A percentile compares a stretch with the other conserved stretches of the same genome.
Conservation (phyloP, 176 grass and related monocot genomes). For the Lolium multiflorum region DNA sequence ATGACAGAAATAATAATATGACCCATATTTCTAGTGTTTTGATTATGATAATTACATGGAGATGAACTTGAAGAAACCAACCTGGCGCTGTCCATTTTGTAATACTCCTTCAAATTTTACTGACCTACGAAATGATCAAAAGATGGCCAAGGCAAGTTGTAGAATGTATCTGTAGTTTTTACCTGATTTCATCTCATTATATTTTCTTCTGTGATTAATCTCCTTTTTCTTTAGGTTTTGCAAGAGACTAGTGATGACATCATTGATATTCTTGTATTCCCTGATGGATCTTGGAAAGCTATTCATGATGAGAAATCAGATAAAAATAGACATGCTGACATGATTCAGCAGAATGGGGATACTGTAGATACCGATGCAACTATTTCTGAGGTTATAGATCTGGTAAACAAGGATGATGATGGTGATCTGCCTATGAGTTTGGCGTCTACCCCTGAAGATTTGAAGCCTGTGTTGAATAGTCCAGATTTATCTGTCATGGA, state of each 20-base stretch:
- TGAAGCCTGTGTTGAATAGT: constrained; percentile 66
- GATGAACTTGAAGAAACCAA: constrained; percentile 87
- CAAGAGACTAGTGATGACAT: constrained; percentile 64
- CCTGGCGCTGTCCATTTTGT: constrained; percentile 90
- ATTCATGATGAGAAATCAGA: constrained; percentile 64
- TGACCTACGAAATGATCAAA: constrained; percentile 81
- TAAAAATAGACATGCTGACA: constrained; percentile 22
- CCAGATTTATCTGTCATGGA: constrained; percentile 49
- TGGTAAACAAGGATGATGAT: constrained; percentile 64
- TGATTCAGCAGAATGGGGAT: constrained; percentile 34
- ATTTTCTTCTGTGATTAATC: constrained; percentile 29
- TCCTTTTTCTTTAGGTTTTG: constrained; percentile 65
- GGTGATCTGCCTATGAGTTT: constrained; percentile 46
- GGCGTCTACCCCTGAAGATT: constrained; percentile 58
- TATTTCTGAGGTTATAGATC: constrained; percentile 62
- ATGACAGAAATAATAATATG: constrained; percentile 34
- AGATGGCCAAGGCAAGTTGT: constrained; percentile 81
- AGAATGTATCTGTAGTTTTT: neutral
- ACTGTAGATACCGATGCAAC: constrained; percentile 42
- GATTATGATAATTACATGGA: constrained; percentile 97
- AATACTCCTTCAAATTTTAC: constrained; percentile 67
- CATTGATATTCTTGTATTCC: constrained; percentile 62
- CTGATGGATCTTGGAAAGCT: constrained; percentile 86
- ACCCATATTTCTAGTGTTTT: constrained; percentile 70
- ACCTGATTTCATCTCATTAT: constrained; percentile 32